phyloP scores from a whole-genome alignment of 2,329 filamentous ascomycete genomes.

The Paecilomyces sp. region DNA sequence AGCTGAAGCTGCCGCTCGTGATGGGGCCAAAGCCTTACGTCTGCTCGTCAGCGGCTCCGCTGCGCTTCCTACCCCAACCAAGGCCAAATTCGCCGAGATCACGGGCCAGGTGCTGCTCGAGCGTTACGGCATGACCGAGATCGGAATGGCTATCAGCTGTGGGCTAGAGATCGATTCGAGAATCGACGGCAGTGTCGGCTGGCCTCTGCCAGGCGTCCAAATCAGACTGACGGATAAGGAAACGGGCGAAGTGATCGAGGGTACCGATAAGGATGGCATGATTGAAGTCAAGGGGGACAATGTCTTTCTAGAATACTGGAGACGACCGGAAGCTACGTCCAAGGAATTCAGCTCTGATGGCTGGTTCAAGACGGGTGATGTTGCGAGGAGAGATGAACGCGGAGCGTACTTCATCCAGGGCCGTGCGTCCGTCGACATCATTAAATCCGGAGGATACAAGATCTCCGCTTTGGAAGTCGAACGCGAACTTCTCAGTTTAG shows the following conservation, averaged over 20 bases:
- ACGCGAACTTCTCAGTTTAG: conserved; percentile 43
- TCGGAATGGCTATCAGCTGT: conserved; percentile 43
- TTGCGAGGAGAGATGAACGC: conserved; percentile 26
- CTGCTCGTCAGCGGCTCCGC: conserved; percentile 37
- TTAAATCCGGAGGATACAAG: conserved; percentile 52
- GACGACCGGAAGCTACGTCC: conserved; percentile 38
- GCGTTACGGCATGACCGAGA: conserved; percentile 46
- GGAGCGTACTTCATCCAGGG: conserved; percentile 48
- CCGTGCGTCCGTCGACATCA: conserved; percentile 46
- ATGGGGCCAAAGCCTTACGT: conserved; percentile 26
- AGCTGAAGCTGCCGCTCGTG: conserved; percentile 22
- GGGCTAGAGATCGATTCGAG: conserved; percentile 31
- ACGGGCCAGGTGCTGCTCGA: conserved; percentile 38
- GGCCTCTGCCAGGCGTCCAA: conserved; percentile 40
- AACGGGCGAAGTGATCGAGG: conserved; percentile 23
- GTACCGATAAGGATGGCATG: conserved; percentile 32
- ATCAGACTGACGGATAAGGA: conserved; percentile 39
- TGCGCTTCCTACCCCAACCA: conserved; percentile 35
- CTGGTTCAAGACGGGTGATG: conserved; percentile 45
- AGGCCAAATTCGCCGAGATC: conserved; percentile 33
- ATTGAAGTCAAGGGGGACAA: conserved; percentile 37
- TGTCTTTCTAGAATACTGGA: conserved; percentile 37
- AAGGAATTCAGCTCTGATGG: conserved; percentile 41
- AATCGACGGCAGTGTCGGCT: conserved; percentile 44
- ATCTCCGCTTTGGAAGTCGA: conserved; percentile 50